A percentile compares a stretch with the other conserved stretches of the same genome.
phyloP scores from a whole-genome alignment of 768 basidiomycete genomes.

The Porphyrellus cyaneotinctus region DNA sequence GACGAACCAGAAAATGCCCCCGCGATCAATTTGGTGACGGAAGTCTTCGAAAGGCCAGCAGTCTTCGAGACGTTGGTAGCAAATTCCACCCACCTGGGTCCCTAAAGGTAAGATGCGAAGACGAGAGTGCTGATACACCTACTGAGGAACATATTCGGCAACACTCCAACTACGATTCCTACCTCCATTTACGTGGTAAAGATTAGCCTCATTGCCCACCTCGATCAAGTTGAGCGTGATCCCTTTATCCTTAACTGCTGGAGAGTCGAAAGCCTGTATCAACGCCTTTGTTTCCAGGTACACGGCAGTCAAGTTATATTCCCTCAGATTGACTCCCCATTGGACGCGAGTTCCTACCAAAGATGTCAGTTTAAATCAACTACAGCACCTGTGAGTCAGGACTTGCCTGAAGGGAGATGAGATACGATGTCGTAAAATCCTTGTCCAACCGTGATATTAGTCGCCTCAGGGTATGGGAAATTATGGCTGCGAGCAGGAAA shows the following conservation, averaged over 20 bases:
- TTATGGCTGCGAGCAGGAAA: conserved; percentile 48
- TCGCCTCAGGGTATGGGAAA: conserved; percentile 66
- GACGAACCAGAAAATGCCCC: conserved; percentile 49
- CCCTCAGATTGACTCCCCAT: conserved; percentile 65
- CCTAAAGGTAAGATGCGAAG: neutral
- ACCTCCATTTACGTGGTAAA: conserved; percentile 47
- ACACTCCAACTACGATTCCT: conserved; percentile 39
- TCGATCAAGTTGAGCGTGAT: conserved; percentile 56
- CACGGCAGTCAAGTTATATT: conserved; percentile 46
- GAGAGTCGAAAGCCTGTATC: conserved; percentile 42
- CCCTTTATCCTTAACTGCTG: conserved; percentile 35
- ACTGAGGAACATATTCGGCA: conserved; percentile 49
- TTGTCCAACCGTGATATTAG: conserved; percentile 54
- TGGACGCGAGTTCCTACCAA: conserved; percentile 53
- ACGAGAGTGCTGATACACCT: neutral
- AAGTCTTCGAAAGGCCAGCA: conserved; percentile 35
- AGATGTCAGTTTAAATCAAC: neutral
- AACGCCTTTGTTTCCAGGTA: conserved; percentile 48
- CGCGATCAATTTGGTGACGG: conserved; percentile 45
- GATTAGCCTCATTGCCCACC: conserved; percentile 59
- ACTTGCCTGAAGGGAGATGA: conserved; percentile 47
- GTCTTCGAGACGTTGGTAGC: conserved; percentile 47
- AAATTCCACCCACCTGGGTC: conserved; percentile 48
- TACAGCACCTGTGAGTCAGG: neutral
- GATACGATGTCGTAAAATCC: conserved; percentile 50